A percentile compares a stretch with the other conserved stretches of the same genome.
Conservation (phyloP, 306 rosid species). For the Castanea crenata region DNA sequence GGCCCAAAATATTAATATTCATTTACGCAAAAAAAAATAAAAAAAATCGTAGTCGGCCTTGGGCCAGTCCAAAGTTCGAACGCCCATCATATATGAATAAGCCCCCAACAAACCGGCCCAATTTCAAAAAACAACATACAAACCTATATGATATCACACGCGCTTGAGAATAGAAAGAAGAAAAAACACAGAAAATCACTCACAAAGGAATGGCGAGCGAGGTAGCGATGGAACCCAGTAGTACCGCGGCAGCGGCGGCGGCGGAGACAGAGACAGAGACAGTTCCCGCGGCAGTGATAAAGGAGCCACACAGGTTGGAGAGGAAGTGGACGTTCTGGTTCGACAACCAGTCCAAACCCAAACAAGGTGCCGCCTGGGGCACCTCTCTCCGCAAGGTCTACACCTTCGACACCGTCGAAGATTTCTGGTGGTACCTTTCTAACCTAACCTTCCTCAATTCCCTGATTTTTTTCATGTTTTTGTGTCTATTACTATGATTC, state of each 20-base stretch:
- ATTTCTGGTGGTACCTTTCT: constrained; percentile 73
- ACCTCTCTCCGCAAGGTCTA: constrained; percentile 67
- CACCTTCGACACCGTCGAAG: constrained; percentile 87
- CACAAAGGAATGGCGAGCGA: constrained; percentile 61
- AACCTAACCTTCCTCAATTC: neutral
- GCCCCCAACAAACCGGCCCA: no score
- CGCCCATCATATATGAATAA: no score
- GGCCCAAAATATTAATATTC: no score
- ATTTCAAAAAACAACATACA: no score
- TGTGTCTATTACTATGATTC: no score
- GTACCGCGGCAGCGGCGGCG: constrained; percentile 6
- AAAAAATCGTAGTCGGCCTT: no score
- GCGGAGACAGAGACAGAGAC: neutral
- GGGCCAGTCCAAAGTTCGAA: no score
- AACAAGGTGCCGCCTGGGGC: constrained; percentile 96
- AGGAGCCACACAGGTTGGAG: constrained; percentile 59
- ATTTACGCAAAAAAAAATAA: no score
- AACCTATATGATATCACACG: no score
- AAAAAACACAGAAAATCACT: neutral
- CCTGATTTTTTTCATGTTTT: neutral
- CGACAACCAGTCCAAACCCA: constrained; percentile 80
- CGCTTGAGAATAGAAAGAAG: no score
- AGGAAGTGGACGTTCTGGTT: constrained; percentile 95
- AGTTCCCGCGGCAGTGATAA: neutral
- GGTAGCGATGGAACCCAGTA: constrained; percentile 27